These are phyloP conservation scores for Chaetoceros muelleri DNA, from an alignment of 108 stramenopile genomes.

Conservation along the genomic window DNA sequence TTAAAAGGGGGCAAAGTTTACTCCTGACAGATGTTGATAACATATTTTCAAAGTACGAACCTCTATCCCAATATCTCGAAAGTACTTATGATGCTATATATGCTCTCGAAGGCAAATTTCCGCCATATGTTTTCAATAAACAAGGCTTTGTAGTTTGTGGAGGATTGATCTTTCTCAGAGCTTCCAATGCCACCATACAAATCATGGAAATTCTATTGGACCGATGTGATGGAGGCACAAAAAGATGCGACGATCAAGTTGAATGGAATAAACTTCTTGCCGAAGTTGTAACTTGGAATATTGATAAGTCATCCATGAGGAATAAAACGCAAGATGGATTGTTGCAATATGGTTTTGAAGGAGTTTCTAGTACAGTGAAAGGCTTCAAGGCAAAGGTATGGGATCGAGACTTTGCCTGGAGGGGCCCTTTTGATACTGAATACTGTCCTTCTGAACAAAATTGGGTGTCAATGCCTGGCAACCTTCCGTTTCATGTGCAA, in stretches of 20 bases:
- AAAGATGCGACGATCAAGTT: slow-evolving; percentile 43
- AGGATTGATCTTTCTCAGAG: slow-evolving; percentile 30
- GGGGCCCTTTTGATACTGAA: slow-evolving; percentile 24
- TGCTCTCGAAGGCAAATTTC: slow-evolving; percentile 29
- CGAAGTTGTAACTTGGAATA: not conserved
- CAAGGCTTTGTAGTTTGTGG: slow-evolving; percentile 36
- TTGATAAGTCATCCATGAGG: not conserved
- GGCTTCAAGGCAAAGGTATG: slow-evolving; percentile 35
- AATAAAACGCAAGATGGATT: slow-evolving; percentile 8
- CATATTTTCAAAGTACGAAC: slow-evolving; percentile 22
- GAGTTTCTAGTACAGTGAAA: slow-evolving; percentile 15
- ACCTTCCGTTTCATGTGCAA: not conserved
- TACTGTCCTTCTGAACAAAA: slow-evolving; percentile 25
- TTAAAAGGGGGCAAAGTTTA: slow-evolving; percentile 22
- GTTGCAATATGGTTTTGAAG: slow-evolving; percentile 16
- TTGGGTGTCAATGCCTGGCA: slow-evolving; percentile 43
- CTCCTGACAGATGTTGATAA: slow-evolving; percentile 44
- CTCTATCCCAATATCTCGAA: slow-evolving; percentile 14
- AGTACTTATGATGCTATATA: slow-evolving; percentile 27
- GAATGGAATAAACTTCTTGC: slow-evolving; percentile 23
- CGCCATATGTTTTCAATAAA: slow-evolving; percentile 11
- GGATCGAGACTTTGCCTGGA: slow-evolving; percentile 48
- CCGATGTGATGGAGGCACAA: slow-evolving; percentile 13
- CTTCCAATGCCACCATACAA: slow-evolving; percentile 14
- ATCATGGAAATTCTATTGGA: slow-evolving; percentile 28